A percentile compares a stretch with the other conserved stretches of the same genome.
These are phyloP conservation scores for Penicillium sp. DNA, from an alignment of 2,329 filamentous ascomycete genomes.

Conservation along the genomic window DNA sequence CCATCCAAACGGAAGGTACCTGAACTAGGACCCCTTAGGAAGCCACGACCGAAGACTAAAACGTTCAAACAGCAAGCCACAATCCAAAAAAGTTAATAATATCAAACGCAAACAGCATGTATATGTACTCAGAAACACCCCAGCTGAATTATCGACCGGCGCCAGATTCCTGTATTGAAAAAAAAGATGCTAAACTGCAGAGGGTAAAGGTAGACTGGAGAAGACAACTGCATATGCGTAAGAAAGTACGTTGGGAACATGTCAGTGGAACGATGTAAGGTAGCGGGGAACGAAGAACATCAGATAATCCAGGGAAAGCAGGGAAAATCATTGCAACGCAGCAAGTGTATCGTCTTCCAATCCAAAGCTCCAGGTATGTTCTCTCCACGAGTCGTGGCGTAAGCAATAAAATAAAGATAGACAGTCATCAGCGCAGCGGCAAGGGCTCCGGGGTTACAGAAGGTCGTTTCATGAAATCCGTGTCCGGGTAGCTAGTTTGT, in stretches of 20 bases:
- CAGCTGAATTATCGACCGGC: conserved; percentile 14
- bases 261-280: neutral
- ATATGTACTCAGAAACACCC: conserved; percentile 1
- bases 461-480: too few relatives aligned
- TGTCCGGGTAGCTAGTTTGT: neutral
- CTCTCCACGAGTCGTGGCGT: neutral
- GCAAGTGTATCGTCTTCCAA: conserved; percentile 12
- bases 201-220: neutral
- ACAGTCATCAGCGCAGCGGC: neutral
- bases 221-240: conserved; percentile 7
- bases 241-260: neutral
- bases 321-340: conserved; percentile 1
- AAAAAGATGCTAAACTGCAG: conserved; percentile 12
- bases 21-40: too few relatives aligned
- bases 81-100: neutral
- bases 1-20: too few relatives aligned
- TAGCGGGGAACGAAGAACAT: neutral
- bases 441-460: too few relatives aligned
- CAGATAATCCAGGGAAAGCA: conserved; percentile 1
- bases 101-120: conserved; percentile 2
- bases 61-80: neutral
- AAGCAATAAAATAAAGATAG: conserved; percentile 2
- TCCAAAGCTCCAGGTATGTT: conserved; percentile 14
- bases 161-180: conserved; percentile 27
- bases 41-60: too few relatives aligned